These are phyloP conservation scores for Taphrina populina DNA, from an alignment of 1,139 yeast genomes.

Conservation along the genomic window DNA sequence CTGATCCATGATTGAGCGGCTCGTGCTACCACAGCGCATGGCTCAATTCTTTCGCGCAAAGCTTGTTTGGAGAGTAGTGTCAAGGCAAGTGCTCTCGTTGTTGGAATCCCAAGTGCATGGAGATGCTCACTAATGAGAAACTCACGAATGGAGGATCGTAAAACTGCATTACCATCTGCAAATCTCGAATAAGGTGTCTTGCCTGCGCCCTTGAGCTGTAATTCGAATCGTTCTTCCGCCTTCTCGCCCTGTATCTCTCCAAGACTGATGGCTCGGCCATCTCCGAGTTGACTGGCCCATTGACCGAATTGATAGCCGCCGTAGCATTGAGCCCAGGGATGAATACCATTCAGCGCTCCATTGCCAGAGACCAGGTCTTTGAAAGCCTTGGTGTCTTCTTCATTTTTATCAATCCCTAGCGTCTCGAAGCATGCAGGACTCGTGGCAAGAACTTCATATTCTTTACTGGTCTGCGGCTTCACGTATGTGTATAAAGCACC, in stretches of 20 bases:
- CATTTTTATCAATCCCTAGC: conserved; percentile 53
- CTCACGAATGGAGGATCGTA: conserved; percentile 84
- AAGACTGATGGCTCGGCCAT: conserved; percentile 82
- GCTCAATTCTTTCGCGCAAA: conserved; percentile 63
- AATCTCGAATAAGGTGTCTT: conserved; percentile 86
- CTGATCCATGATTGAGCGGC: conserved; percentile 86
- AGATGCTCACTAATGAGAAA: conserved; percentile 81
- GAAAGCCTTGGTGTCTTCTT: conserved; percentile 51
- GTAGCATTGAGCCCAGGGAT: conserved; percentile 86
- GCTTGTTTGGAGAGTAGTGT: conserved; percentile 78
- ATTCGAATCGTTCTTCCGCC: conserved; percentile 53
- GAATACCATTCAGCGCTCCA: conserved; percentile 49
- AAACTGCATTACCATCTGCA: conserved; percentile 94
- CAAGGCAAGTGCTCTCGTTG: conserved; percentile 77
- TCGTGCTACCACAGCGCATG: conserved; percentile 80
- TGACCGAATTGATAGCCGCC: conserved; percentile 97
- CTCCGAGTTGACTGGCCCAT: conserved; percentile 97
- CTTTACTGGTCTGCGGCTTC: conserved; percentile 60
- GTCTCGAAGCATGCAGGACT: conserved; percentile 64
- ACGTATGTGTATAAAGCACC: conserved; percentile 72
- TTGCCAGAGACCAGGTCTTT: conserved; percentile 65
- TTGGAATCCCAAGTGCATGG: conserved; percentile 77
- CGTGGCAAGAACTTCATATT: conserved; percentile 57
- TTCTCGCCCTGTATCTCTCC: conserved; percentile 59
- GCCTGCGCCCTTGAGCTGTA: conserved; percentile 87